Base-by-base conservation (phyloP, 2,329 filamentous ascomycete genomes). In the Ophiostoma triangulosporum region DNA sequence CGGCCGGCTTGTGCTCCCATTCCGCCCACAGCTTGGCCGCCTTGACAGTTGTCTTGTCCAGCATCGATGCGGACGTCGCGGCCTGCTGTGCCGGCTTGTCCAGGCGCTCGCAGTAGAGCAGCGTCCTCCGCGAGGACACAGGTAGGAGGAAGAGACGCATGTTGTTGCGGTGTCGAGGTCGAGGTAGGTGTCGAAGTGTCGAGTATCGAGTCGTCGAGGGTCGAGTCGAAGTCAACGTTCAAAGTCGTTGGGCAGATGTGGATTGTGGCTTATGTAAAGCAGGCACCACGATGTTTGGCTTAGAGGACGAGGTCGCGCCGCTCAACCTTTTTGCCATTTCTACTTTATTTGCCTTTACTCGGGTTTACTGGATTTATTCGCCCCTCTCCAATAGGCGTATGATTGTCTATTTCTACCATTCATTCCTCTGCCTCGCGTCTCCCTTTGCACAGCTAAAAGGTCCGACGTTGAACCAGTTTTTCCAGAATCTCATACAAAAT, bases 121-220 rank as follows among this genome's bases (percentile, higher is more conserved):
- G 80, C 51, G 88, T 90, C 64, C 90, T 85, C 64, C 86, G 81
- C 60, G 89, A 95, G 56, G 91, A 95, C 62, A 98, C 84, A 58
- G 93, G 93, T 54, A 98, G 79, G 59, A 98, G 82, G 70, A 89
- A 95, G 68, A 98, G 78, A 66, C 89, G 87, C 93, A 98, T 97
- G 5, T 29, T 14, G 33, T 35, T 14, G 29, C 22, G 11, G 12
- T 38, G 50, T 6, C 27, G 27, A 8, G 31, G 43, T 27, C 26
- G 20, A 12, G 33, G 33, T 17, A 29, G 29, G n/a, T 24, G 15
- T 8, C 3, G 26, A n/a, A 27, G 20, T 45, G 35, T 36, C 14
- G 35, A n/a, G 9, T 17, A 12, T 35, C 14, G 32, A 12, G 11
- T 12, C 32, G 11, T 12, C 32, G 11, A 35, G 32, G 32, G 6